Percentiles rank a stretch among this genome's conserved stretches.
phyloP scores from a whole-genome alignment of 768 basidiomycete species.

The Amanita jacksonii region DNA sequence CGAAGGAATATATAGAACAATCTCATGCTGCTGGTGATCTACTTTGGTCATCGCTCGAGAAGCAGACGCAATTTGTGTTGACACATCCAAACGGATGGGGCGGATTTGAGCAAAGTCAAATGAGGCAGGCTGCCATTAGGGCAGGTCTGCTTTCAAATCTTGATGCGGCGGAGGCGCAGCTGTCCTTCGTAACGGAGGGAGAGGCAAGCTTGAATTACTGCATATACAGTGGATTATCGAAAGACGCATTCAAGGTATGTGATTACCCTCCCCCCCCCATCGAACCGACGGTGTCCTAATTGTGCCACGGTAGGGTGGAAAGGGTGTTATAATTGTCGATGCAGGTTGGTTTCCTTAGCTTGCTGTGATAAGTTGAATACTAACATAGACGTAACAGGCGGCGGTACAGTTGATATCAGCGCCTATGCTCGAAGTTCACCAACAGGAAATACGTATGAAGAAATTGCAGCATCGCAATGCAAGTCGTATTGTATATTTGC shows the following conservation, averaged over 20 bases:
- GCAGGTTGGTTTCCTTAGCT: slow-evolving; percentile 26
- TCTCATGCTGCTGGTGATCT: slow-evolving; percentile 23
- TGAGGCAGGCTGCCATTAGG: slow-evolving; percentile 31
- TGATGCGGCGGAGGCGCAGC: slow-evolving; percentile 24
- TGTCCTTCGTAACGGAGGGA: slow-evolving; percentile 46
- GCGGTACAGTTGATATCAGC: slow-evolving; percentile 39
- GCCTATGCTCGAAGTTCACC: slow-evolving; percentile 25
- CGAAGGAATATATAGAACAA: slow-evolving; percentile 29
- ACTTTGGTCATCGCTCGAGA: slow-evolving; percentile 30
- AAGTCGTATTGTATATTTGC: not conserved
- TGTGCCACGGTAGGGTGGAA: slow-evolving; percentile 8
- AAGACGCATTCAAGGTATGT: slow-evolving; percentile 21
- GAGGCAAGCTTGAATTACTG: slow-evolving; percentile 49
- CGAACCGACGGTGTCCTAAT: not conserved
- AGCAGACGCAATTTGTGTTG: slow-evolving; percentile 30
- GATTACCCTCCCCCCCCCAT: not conserved
- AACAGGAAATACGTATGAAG: slow-evolving; percentile 21
- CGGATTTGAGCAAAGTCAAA: slow-evolving; percentile 33
- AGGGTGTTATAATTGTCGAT: slow-evolving; percentile 34
- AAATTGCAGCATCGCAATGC: slow-evolving; percentile 31
- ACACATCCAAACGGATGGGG: slow-evolving; percentile 46
- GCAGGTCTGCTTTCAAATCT: slow-evolving; percentile 32
- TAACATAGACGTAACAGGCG: slow-evolving; percentile 19
- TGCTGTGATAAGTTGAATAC: too few relatives aligned
- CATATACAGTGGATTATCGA: slow-evolving; percentile 27